Percentiles rank a stretch among this genome's conserved stretches.
These are phyloP conservation scores for Tagetes patula DNA, from an alignment of 129 eudicot genomes.

Conservation along the genomic window DNA sequence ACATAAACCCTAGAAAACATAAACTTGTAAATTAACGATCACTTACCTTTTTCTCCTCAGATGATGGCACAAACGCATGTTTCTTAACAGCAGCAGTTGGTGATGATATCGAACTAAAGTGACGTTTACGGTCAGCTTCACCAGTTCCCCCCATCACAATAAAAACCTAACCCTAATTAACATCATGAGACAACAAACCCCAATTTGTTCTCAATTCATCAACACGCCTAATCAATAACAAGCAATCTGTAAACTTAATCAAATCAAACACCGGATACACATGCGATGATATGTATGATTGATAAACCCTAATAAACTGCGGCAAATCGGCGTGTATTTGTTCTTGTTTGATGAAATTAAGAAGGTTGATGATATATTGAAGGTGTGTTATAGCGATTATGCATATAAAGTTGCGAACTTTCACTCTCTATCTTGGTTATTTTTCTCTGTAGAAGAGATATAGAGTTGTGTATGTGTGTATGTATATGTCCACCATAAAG, in stretches of 20 bases:
- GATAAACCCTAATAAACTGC: constrained; percentile 24
- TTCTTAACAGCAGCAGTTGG: constrained; percentile 60
- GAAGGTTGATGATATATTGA: constrained; percentile 15
- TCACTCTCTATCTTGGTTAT: constrained; percentile 7
- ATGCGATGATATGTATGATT: constrained; percentile 14
- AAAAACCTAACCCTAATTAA: constrained; percentile 31
- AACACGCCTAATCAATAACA: constrained; percentile 3
- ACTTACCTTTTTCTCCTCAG: constrained; percentile 83
- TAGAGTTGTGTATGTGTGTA: constrained; percentile 11
- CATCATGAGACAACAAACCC: constrained; percentile 30
- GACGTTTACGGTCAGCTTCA: constrained; percentile 83
- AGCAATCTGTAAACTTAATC: background rate
- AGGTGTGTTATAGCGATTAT: constrained; percentile 21
- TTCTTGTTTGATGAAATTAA: background rate
- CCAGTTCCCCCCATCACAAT: constrained; percentile 76
- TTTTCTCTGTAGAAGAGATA: constrained; percentile 10
- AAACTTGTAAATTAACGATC: constrained; percentile 5
- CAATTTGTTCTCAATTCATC: constrained; percentile 8
- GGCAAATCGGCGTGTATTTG: constrained; percentile 12
- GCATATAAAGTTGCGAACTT: constrained; percentile 21
- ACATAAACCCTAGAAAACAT: constrained; percentile 31
- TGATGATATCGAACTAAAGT: constrained; percentile 67
- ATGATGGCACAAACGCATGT: constrained; percentile 53
- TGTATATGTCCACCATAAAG: background rate
- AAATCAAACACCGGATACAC: constrained; percentile 22